Percentiles rank a stretch among this genome's conserved stretches.
phyloP scores from a whole-genome alignment of 768 basidiomycete genomes.

The Leccinum variicolor region DNA sequence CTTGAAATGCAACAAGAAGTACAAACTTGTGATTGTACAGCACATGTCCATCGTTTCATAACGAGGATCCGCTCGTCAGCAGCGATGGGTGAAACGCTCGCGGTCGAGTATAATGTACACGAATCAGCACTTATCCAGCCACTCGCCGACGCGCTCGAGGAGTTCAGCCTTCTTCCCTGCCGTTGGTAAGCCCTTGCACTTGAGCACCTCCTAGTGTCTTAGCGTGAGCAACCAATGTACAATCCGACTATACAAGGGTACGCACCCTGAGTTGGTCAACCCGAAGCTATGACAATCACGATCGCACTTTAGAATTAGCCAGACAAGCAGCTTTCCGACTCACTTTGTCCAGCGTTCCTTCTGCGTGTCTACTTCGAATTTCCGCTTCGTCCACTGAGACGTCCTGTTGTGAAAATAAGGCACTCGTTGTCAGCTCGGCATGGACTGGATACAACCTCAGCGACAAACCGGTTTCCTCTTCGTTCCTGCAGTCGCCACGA shows the following conservation, averaged over 20 bases:
- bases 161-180: constrained; percentile 76
- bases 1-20: not conserved
- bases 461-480: constrained; percentile 72
- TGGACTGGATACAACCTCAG: not conserved
- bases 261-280: constrained; percentile 77
- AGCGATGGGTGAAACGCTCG: not conserved
- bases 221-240: not conserved
- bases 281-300: constrained; percentile 48
- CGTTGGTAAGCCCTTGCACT: constrained; percentile 54
- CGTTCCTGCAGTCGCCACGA: constrained; percentile 45
- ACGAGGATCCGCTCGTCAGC: not conserved
- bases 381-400: constrained; percentile 67
- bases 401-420: constrained; percentile 39
- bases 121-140: constrained; percentile 43
- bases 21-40: not conserved
- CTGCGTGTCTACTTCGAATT: constrained; percentile 62
- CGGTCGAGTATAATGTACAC: not conserved
- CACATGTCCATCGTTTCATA: not conserved
- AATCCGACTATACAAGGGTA: not conserved
- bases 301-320: constrained; percentile 3
- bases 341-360: constrained; percentile 66
- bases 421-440: not conserved
- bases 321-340: constrained; percentile 11
- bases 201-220: constrained; percentile 61
- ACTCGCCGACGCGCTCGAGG: constrained; percentile 60